phyloP scores from a whole-genome alignment of 2,329 filamentous ascomycete species.

The Monilinia fructicola region DNA sequence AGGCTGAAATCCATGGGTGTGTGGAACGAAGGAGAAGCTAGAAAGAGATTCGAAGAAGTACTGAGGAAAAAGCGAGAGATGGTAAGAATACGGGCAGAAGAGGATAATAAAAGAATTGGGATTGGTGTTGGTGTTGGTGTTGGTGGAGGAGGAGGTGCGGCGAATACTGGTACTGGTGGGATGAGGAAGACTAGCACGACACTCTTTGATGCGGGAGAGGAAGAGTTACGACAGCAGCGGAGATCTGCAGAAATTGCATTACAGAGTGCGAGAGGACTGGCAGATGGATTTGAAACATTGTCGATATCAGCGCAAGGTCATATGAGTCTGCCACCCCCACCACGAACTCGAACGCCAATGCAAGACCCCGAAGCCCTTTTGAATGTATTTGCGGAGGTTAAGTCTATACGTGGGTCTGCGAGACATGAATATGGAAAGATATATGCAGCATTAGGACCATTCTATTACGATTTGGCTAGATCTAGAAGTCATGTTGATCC shows the following conservation, averaged over 20 bases:
- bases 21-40: constrained; percentile 88
- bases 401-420: constrained; percentile 80
- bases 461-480: constrained; percentile 78
- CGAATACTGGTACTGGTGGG: constrained; percentile 21
- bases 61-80: constrained; percentile 62
- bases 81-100: constrained; percentile 44
- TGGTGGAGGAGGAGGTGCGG: constrained; percentile 27
- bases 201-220: constrained; percentile 70
- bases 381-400: constrained; percentile 66
- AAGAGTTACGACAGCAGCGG: constrained; percentile 60
- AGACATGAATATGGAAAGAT: constrained; percentile 88
- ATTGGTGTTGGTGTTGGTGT: constrained; percentile 37
- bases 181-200: constrained; percentile 52
- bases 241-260: constrained; percentile 39
- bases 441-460: constrained; percentile 83
- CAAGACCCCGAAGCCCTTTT: constrained; percentile 65
- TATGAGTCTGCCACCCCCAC: constrained; percentile 40
- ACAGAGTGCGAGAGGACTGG: constrained; percentile 43
- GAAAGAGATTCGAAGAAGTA: constrained; percentile 74
- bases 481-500: constrained; percentile 76
- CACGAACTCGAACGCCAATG: constrained; percentile 42
- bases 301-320: constrained; percentile 48
- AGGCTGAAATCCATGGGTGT: constrained; percentile 81
- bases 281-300: constrained; percentile 81
- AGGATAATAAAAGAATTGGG: constrained; percentile 39